A percentile compares a stretch with the other conserved stretches of the same genome.
Evolutionary conservation across 495 filamentous ascomycete species (phyloP).

Genomic region (Penicillium chermesinum): DNA sequence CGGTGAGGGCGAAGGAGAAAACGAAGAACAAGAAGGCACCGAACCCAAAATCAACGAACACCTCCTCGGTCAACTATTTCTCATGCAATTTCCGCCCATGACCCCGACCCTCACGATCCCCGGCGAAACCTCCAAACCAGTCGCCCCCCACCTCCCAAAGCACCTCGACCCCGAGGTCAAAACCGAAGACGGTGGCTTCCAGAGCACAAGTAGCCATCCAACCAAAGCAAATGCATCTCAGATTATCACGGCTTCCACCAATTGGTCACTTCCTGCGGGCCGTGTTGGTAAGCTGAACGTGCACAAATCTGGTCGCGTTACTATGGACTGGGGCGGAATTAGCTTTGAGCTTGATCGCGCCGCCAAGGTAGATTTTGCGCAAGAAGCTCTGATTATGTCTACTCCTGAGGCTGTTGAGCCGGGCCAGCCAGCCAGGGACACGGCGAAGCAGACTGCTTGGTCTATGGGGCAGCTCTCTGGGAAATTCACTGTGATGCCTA

Average conservation of each 20-base stretch:
- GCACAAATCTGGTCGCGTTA: slow-evolving; percentile 45
- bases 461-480: slow-evolving; percentile 48
- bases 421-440: slow-evolving; percentile 16
- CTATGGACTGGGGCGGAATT: slow-evolving; percentile 47
- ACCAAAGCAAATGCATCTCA: too few relatives aligned
- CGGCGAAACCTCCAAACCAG: slow-evolving; percentile 9
- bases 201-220: slow-evolving; percentile 15
- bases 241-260: slow-evolving; percentile 35
- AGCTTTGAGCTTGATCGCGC: slow-evolving; percentile 43
- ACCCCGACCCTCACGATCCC: slow-evolving; percentile 44
- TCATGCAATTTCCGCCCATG: slow-evolving; percentile 54
- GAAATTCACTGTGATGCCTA: slow-evolving; percentile 46
- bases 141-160: neutral
- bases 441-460: slow-evolving; percentile 36
- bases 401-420: slow-evolving; percentile 22
- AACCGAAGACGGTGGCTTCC: slow-evolving; percentile 27
- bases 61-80: slow-evolving; percentile 41
- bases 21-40: slow-evolving; percentile 21
- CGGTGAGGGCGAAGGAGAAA: slow-evolving; percentile 9
- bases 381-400: slow-evolving; percentile 43
- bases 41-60: slow-evolving; percentile 23
- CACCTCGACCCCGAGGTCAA: slow-evolving; percentile 21
- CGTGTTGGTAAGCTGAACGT: slow-evolving; percentile 53
- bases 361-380: slow-evolving; percentile 39
- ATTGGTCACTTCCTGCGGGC: slow-evolving; percentile 48